These are phyloP conservation scores for Violaceomyces palustris DNA, from an alignment of 1,284 basidiomycete species.

Conservation along the genomic window DNA sequence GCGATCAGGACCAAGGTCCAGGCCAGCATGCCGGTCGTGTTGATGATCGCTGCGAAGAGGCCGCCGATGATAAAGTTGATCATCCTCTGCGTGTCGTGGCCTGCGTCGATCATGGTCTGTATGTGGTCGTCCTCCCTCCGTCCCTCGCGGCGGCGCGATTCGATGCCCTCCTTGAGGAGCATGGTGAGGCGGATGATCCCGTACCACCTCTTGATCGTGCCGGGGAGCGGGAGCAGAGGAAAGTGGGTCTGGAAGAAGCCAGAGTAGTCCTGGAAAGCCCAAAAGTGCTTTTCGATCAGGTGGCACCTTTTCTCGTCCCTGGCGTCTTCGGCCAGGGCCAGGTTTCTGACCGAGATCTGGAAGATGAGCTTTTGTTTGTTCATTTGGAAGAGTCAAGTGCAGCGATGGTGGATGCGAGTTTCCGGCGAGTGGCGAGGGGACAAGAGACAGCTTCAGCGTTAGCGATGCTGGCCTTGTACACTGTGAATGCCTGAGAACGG, in stretches of 20 bases:
- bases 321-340: constrained; percentile 22
- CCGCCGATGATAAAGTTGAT: constrained; percentile 27
- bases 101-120: constrained; percentile 26
- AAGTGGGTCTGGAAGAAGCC: constrained; percentile 26
- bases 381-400: too few species aligned
- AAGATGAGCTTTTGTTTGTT: too few species aligned
- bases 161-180: constrained; percentile 13
- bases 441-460: too few species aligned
- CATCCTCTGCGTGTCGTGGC: constrained; percentile 5
- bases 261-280: constrained; percentile 26
- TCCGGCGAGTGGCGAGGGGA: too few species aligned
- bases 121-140: constrained; percentile 25
- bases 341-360: constrained; percentile 19
- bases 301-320: constrained; percentile 12
- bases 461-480: too few species aligned
- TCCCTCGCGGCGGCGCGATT: constrained; percentile 15
- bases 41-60: constrained; percentile 37
- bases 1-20: constrained; percentile 17
- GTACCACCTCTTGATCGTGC: constrained; percentile 18
- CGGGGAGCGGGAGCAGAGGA: constrained; percentile 11
- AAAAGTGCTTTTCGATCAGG: constrained; percentile 20
- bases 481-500: too few species aligned
- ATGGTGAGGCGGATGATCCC: constrained; percentile 26
- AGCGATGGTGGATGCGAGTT: too few species aligned
- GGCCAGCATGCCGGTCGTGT: constrained; percentile 25